Percentiles rank a stretch among this genome's conserved stretches.
phyloP scores from a whole-genome alignment of 768 basidiomycete species.

The Russula sp. region DNA sequence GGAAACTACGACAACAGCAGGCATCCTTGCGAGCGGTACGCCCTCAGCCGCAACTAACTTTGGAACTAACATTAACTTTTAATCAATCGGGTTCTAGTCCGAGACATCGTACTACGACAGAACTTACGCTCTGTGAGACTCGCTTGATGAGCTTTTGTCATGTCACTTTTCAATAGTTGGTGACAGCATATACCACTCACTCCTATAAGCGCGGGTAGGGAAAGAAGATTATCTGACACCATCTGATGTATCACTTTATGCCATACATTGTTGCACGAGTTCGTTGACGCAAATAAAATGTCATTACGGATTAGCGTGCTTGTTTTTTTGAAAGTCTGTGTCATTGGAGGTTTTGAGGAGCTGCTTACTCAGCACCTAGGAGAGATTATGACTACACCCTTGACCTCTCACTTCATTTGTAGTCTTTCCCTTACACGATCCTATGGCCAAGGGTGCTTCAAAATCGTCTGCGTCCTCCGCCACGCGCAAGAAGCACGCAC shows the following conservation, averaged over 20 bases:
- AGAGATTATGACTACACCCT: background rate
- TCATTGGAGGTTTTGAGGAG: background rate
- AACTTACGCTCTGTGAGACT: conserved; percentile 22
- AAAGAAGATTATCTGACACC: background rate
- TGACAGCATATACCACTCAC: conserved; percentile 5
- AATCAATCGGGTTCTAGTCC: conserved; percentile 19
- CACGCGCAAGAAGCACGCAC: conserved; percentile 91
- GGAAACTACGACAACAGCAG: conserved; percentile 67
- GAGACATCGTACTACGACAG: conserved; percentile 24
- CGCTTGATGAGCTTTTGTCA: conserved; percentile 4
- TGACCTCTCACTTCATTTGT: background rate
- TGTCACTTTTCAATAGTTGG: background rate
- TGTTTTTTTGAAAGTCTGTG: background rate
- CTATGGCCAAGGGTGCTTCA: conserved; percentile 38
- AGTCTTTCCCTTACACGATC: background rate
- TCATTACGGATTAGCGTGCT: background rate
- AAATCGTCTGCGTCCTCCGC: conserved; percentile 81
- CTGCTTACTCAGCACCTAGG: conserved; percentile 14
- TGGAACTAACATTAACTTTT: background rate
- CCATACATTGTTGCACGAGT: conserved; percentile 7
- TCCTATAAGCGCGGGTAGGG: background rate
- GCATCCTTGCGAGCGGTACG: conserved; percentile 72
- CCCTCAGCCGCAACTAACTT: conserved; percentile 6
- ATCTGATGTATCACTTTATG: conserved; percentile 2
- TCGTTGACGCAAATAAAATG: background rate